Evolutionary conservation across 164 flowering plant species (phyloP), one percentile per base, ranked within the genome.

Genomic region (Cinnamomum micranthum): DNA sequence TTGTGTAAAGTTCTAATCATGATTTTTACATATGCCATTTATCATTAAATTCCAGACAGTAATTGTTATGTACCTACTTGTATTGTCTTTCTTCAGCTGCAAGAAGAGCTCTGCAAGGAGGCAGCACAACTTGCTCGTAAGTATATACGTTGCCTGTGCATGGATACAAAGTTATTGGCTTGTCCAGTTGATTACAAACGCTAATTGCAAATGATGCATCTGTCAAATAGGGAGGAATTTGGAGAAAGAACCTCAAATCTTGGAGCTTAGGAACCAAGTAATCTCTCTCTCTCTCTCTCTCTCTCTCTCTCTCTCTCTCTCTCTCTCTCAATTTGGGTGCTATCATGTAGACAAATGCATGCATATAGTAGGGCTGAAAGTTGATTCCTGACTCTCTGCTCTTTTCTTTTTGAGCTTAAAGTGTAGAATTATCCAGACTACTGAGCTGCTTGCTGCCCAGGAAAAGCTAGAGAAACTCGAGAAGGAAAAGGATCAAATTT

Each of bases 51-150:
- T 70, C 47, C 17, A 35, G 27, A 22, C 31, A 55, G 59, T 20
- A 4, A 11, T 52, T 2, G 25, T 75, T 33, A 51, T 25, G 47
- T 22, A 41, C 13, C 12, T 20, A 76, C 12, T 9, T 47, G 27
- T 58, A 14, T 72, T 23, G 52, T 23, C 31, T 50, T 13, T 70
- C 23, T 62, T 68, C 88, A 94, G 98, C 79, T 94, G 27, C 84
- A 87, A 71, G 91, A 92, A 80, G 98, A 94, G 77, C 92, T 94
- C 22, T 81, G 84, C 72, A 89, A 86, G 80, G 98, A 88, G 78
- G 91, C 97, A 22, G 73, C 92, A 77, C 95, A 94, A 87, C 93
- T 94, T 74, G 87, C 97, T n/a, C 86, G 98, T 94, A 79, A 87
- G 93, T 85, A 19, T 73, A 25, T 59, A 41, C 11, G 22, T n/a